Evolutionary conservation across 768 basidiomycete genomes (phyloP).

Genomic region (Pisolithus sp.): DNA sequence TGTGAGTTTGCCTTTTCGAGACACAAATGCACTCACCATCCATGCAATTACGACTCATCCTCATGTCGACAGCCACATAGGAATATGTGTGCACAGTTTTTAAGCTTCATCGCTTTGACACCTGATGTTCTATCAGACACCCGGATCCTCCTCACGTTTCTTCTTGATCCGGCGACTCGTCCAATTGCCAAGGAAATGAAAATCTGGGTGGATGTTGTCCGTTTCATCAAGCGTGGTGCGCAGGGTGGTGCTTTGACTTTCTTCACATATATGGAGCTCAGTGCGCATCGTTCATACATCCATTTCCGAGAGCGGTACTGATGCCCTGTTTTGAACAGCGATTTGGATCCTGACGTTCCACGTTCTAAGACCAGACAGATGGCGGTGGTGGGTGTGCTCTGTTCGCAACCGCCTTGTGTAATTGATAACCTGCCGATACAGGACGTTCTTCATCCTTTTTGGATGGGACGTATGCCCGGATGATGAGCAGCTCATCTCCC

Average conservation of each 20-base stretch:
- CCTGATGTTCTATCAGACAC: constrained; percentile 29
- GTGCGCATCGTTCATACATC: constrained; percentile 25
- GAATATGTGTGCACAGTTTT: constrained; percentile 36
- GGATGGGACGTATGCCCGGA: constrained; percentile 37
- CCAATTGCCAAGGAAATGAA: constrained; percentile 46
- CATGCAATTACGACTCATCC: constrained; percentile 1
- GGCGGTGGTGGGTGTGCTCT: constrained; percentile 32
- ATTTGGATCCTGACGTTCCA: constrained; percentile 33
- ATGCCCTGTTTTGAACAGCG: not conserved
- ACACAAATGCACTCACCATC: constrained; percentile 1
- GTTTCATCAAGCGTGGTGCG: constrained; percentile 45
- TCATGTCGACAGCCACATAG: constrained; percentile 40
- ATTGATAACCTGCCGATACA: constrained; percentile 5
- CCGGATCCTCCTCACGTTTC: constrained; percentile 42
- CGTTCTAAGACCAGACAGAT: constrained; percentile 37
- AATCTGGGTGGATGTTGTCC: constrained; percentile 49
- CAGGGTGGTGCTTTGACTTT: constrained; percentile 43
- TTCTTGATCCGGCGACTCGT: constrained; percentile 40
- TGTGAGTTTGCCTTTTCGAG: not conserved
- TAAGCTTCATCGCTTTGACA: not conserved
- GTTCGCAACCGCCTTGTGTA: not conserved
- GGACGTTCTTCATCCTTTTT: constrained; percentile 44
- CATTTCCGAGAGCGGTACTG: not conserved
- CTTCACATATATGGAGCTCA: constrained; percentile 53
- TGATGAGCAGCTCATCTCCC: not conserved